A percentile compares a stretch with the other conserved stretches of the same genome.
Conservation (phyloP, 2,329 filamentous ascomycete genomes). For the Helotiales sp. region DNA sequence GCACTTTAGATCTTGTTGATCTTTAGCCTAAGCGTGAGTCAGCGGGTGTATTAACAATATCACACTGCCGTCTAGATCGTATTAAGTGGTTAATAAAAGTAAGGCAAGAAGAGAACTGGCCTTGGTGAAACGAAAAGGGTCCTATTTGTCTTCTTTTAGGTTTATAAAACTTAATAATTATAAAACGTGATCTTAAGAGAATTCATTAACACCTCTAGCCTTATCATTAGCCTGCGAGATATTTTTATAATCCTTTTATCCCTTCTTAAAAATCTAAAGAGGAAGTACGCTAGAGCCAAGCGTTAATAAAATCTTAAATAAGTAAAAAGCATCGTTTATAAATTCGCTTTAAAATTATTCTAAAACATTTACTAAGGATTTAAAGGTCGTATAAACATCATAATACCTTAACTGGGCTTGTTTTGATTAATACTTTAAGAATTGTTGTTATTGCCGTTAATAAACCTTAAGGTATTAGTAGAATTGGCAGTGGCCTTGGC, state of each 20-base stretch:
- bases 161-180: constrained; percentile 31
- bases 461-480: constrained; percentile 27
- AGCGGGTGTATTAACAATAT: too few relatives aligned
- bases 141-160: constrained; percentile 37
- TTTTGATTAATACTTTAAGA: constrained; percentile 38
- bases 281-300: constrained; percentile 39
- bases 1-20: too few relatives aligned
- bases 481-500: too few relatives aligned
- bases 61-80: too few relatives aligned
- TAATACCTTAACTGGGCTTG: constrained; percentile 44
- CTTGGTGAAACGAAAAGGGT: constrained; percentile 38
- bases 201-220: constrained; percentile 5
- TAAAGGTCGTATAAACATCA: constrained; percentile 42
- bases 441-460: constrained; percentile 29
- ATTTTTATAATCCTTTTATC: constrained; percentile 34
- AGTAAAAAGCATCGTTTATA: constrained; percentile 38
- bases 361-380: constrained; percentile 2
- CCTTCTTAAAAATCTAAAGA: constrained; percentile 40
- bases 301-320: constrained; percentile 42
- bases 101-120: constrained; percentile 40
- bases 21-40: too few relatives aligned
- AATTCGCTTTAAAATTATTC: constrained; percentile 23
- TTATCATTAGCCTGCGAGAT: constrained; percentile 10
- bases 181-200: constrained; percentile 30
- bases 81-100: constrained; percentile 39